Conservation (phyloP, 805 yeast species). For the Wickerhamomyces subpelliculosus region DNA sequence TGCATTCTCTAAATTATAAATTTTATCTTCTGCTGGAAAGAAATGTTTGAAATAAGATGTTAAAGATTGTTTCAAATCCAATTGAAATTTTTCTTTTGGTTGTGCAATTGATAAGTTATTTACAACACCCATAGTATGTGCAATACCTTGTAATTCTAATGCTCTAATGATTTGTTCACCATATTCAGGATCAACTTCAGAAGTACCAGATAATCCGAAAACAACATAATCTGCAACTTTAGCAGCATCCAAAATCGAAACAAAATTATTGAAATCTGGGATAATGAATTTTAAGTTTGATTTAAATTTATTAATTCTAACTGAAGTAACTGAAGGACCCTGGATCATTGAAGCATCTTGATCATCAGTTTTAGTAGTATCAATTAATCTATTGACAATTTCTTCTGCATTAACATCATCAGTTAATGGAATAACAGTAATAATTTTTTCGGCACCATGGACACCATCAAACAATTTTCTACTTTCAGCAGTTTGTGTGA, state of each 20-base stretch:
- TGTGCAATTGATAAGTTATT: conserved; percentile 63
- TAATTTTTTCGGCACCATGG: conserved; percentile 75
- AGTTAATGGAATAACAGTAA: conserved; percentile 76
- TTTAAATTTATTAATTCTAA: conserved; percentile 60
- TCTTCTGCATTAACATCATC: conserved; percentile 53
- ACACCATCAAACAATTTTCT: conserved; percentile 75
- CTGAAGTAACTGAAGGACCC: conserved; percentile 43
- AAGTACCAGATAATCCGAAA: conserved; percentile 80
- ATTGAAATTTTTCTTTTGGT: conserved; percentile 70
- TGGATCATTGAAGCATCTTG: conserved; percentile 27
- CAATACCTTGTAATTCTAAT: conserved; percentile 85
- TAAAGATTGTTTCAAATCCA: conserved; percentile 59
- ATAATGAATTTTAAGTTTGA: conserved; percentile 65
- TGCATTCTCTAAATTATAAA: conserved; percentile 59
- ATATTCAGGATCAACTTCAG: conserved; percentile 69
- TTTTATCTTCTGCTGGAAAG: conserved; percentile 73
- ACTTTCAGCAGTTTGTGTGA: conserved; percentile 47
- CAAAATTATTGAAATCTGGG: conserved; percentile 60
- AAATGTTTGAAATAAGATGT: conserved; percentile 64
- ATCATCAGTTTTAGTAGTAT: conserved; percentile 25
- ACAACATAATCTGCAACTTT: conserved; percentile 85
- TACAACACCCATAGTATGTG: conserved; percentile 72
- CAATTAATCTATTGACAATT: conserved; percentile 47
- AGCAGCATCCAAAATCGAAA: conserved; percentile 76
- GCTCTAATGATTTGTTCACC: conserved; percentile 92